phyloP scores from a whole-genome alignment of 2,329 filamentous ascomycete genomes.

The Tolypocladium guangdongense region DNA sequence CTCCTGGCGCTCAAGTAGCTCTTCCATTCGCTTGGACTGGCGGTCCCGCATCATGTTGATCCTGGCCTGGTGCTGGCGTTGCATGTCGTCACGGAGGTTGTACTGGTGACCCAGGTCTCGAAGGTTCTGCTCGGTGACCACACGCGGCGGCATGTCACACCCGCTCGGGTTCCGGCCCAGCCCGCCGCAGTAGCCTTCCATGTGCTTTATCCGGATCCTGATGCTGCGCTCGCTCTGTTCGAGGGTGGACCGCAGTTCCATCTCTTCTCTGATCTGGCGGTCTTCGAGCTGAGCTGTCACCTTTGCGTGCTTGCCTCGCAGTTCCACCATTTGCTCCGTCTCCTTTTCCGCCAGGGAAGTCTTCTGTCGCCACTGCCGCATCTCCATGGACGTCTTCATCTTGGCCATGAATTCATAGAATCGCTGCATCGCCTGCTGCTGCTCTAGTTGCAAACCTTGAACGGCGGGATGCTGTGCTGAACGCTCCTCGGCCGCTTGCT shows the following conservation, averaged over 20 bases:
- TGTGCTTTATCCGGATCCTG: conserved; percentile 47
- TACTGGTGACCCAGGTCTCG: conserved; percentile 51
- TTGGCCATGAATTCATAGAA: conserved; percentile 39
- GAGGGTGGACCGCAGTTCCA: conserved; percentile 43
- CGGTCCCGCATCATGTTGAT: conserved; percentile 57
- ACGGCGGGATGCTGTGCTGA: conserved; percentile 34
- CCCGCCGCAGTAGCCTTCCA: conserved; percentile 54
- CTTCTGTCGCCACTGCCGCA: conserved; percentile 38
- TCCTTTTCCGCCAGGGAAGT: conserved; percentile 35
- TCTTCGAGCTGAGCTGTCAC: conserved; percentile 47
- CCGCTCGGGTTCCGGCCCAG: conserved; percentile 28
- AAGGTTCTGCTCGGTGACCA: conserved; percentile 49
- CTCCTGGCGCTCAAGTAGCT: conserved; percentile 44
- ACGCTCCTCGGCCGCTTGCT: conserved; percentile 35
- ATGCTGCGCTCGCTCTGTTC: conserved; percentile 48
- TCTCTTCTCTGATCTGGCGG: conserved; percentile 49
- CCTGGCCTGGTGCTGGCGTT: conserved; percentile 45
- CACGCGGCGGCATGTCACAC: conserved; percentile 31
- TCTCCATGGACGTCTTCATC: conserved; percentile 37
- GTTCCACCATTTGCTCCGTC: conserved; percentile 34
- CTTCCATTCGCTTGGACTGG: conserved; percentile 50
- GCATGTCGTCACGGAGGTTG: conserved; percentile 47
- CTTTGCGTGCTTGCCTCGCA: conserved; percentile 44
- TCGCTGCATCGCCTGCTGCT: conserved; percentile 39
- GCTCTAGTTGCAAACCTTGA: conserved; percentile 29